Conservation (phyloP, 495 filamentous ascomycete genomes). For the Hypomontagnella submonticulosa region DNA sequence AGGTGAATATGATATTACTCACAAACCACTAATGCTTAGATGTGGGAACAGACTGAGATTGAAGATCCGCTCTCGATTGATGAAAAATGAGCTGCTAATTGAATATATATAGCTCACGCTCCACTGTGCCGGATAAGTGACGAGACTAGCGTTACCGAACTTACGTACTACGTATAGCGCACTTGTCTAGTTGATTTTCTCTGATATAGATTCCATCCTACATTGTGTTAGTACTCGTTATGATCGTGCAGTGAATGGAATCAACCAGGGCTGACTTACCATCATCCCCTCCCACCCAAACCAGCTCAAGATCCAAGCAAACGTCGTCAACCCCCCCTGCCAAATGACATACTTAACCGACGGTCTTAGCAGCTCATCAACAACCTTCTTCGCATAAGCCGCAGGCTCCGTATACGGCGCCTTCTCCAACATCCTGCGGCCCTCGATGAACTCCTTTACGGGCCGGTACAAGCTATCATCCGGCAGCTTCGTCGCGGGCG, state of each 20-base stretch:
- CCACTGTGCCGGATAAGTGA: background rate
- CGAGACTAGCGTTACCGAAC: background rate
- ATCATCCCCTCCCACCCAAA: constrained; percentile 47
- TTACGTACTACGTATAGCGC: constrained; percentile 6
- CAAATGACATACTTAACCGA: constrained; percentile 38
- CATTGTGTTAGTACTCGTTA: background rate
- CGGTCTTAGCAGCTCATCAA: constrained; percentile 27
- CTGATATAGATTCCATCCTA: constrained; percentile 30
- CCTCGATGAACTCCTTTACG: constrained; percentile 43
- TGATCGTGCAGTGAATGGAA: background rate
- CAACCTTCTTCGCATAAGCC: constrained; percentile 36
- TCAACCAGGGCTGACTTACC: constrained; percentile 25
- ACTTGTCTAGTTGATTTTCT: constrained; percentile 21
- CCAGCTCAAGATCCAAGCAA: constrained; percentile 44
- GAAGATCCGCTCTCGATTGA: too few species aligned
- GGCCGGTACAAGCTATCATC: constrained; percentile 41
- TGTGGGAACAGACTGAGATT: too few species aligned
- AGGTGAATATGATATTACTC: constrained; percentile 41
- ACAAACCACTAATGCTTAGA: constrained; percentile 34
- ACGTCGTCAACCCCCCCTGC: constrained; percentile 30
- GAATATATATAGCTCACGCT: too few species aligned
- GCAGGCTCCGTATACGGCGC: constrained; percentile 15
- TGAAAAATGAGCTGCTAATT: too few species aligned
- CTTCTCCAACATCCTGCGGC: constrained; percentile 26
- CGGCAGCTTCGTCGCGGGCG: constrained; percentile 38